A percentile compares a stretch with the other conserved stretches of the same genome.
phyloP scores from a whole-genome alignment of 2,329 filamentous ascomycete species.

The Tolypocladium paradoxum region DNA sequence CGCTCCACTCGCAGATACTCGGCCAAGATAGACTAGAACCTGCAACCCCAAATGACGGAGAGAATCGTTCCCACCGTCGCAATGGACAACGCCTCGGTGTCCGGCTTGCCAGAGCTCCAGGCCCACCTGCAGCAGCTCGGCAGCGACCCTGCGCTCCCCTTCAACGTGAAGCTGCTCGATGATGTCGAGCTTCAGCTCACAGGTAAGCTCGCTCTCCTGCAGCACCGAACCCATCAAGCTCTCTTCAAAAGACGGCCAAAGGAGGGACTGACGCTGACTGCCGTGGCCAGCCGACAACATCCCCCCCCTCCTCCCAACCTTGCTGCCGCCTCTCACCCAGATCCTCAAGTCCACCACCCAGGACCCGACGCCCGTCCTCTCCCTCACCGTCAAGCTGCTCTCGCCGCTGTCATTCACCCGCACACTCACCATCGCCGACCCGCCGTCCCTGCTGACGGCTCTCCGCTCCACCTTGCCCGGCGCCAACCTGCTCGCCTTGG shows the following conservation, averaged over 20 bases:
- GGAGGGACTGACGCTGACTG: background rate
- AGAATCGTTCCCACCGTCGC: constrained; percentile 25
- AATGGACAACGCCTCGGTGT: constrained; percentile 33
- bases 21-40: background rate
- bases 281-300: constrained; percentile 35
- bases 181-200: constrained; percentile 48
- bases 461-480: constrained; percentile 42
- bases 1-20: background rate
- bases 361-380: constrained; percentile 40
- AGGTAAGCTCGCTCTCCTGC: constrained; percentile 21
- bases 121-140: constrained; percentile 41
- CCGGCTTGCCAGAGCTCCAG: constrained; percentile 42
- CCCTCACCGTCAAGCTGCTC: constrained; percentile 45
- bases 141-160: constrained; percentile 27
- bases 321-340: constrained; percentile 42
- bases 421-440: constrained; percentile 39
- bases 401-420: constrained; percentile 40
- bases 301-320: constrained; percentile 35
- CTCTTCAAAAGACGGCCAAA: background rate
- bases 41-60: constrained; percentile 12
- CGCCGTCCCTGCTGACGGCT: constrained; percentile 39
- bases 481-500: constrained; percentile 46
- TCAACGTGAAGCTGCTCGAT: constrained; percentile 44
- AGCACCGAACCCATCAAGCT: no score
- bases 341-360: constrained; percentile 40